A percentile compares a stretch with the other conserved stretches of the same genome.
Conservation (phyloP, 116 monocot species). For the Dioscorea cayenensis region DNA sequence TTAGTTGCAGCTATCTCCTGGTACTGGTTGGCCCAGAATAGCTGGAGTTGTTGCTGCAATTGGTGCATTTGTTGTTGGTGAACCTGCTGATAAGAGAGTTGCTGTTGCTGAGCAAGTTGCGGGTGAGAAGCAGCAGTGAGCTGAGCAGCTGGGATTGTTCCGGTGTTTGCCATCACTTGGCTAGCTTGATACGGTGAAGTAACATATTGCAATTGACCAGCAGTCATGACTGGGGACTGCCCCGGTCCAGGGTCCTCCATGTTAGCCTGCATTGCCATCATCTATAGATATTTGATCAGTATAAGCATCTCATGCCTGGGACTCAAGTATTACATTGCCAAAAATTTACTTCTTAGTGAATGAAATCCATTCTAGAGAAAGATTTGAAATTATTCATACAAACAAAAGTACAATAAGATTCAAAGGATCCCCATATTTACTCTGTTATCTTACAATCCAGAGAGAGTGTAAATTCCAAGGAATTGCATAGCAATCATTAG, state of each 20-base stretch:
- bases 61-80: conserved; percentile 15
- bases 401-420: too few relatives aligned
- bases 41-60: conserved; percentile 5
- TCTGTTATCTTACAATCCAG: too few relatives aligned
- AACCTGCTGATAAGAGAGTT: conserved; percentile 9
- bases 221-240: conserved; percentile 3
- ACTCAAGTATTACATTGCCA: too few relatives aligned
- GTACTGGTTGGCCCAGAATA: conserved; percentile 8
- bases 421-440: too few relatives aligned
- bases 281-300: too few relatives aligned
- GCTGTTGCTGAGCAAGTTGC: conserved; percentile 10
- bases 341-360: too few relatives aligned
- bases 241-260: conserved; percentile 8
- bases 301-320: too few relatives aligned
- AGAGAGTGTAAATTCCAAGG: too few relatives aligned
- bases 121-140: conserved; percentile 3
- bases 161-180: conserved; percentile 4
- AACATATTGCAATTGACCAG: neutral
- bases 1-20: conserved; percentile 9
- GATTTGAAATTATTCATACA: too few relatives aligned
- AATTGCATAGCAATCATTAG: too few relatives aligned
- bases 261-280: conserved; percentile 3
- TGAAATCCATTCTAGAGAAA: too few relatives aligned
- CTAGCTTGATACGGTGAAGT: conserved; percentile 4
- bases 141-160: neutral